Evolutionary conservation across 83 land plant species (phyloP).

Genomic region (Larix sibirica): DNA sequence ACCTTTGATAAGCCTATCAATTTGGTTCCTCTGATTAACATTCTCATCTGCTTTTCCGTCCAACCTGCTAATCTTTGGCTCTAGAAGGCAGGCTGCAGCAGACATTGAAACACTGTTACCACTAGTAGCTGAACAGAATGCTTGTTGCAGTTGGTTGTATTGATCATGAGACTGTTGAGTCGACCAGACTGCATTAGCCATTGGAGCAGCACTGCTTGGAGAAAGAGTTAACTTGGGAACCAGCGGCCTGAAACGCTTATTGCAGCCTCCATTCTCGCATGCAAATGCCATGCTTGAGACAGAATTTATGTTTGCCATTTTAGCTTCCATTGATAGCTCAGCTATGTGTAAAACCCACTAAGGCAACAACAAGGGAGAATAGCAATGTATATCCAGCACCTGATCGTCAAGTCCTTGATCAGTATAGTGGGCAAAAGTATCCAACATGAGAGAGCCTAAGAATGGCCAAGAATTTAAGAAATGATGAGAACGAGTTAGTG

Average conservation of each 20-base stretch:
- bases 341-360: too few species aligned
- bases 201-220: neutral
- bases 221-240: constrained; percentile 9
- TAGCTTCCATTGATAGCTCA: neutral
- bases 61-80: constrained; percentile 4
- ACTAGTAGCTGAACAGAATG: constrained; percentile 2
- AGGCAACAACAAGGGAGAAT: too few species aligned
- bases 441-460: neutral
- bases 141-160: constrained; percentile 9
- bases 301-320: constrained; percentile 12
- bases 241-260: constrained; percentile 14
- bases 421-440: too few species aligned
- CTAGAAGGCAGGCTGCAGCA: constrained; percentile 18
- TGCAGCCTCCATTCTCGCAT: constrained; percentile 12
- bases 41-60: constrained; percentile 5
- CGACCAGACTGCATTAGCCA: constrained; percentile 3
- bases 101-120: constrained; percentile 3
- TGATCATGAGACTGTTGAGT: constrained; percentile 9
- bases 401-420: too few species aligned
- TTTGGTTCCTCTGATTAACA: neutral
- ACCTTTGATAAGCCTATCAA: neutral
- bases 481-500: neutral
- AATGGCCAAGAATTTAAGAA: constrained; percentile 3
- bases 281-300: constrained; percentile 12
- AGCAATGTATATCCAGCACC: too few species aligned